phyloP scores from a whole-genome alignment of 140 eudicot genomes.

The Erigeron philadelphicus region DNA sequence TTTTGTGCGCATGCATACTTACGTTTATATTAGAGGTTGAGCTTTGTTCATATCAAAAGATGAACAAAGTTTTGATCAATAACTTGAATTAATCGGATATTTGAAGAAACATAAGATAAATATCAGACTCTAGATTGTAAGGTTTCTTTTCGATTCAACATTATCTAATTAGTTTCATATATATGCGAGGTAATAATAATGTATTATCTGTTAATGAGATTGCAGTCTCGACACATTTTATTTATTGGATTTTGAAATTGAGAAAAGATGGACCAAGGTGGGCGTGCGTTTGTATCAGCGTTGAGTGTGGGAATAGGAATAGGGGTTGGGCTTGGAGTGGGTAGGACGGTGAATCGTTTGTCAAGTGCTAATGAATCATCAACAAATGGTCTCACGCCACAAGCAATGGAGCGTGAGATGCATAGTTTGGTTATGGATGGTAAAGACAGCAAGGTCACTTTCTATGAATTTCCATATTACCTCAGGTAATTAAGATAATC shows the following conservation, averaged over 20 bases:
- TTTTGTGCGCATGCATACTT: conserved; percentile 19
- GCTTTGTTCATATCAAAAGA: conserved; percentile 9
- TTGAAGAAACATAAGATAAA: neutral
- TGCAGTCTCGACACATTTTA: neutral
- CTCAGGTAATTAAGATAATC: conserved; percentile 48
- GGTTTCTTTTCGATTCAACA: neutral
- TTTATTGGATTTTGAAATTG: conserved; percentile 25
- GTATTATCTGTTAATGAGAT: neutral
- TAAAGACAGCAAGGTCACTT: conserved; percentile 64
- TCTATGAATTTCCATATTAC: conserved; percentile 81
- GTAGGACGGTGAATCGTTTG: conserved; percentile 61
- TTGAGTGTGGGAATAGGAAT: conserved; percentile 92
- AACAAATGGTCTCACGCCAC: conserved; percentile 41
- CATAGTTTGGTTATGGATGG: conserved; percentile 57
- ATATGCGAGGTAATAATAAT: neutral
- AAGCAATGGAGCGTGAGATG: conserved; percentile 74
- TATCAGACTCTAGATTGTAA: conserved; percentile 22
- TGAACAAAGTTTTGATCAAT: neutral
- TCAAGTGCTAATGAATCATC: conserved; percentile 32
- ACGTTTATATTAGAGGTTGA: neutral
- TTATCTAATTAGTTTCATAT: neutral
- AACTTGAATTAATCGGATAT: neutral
- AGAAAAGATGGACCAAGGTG: conserved; percentile 58
- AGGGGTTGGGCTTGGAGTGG: conserved; percentile 88
- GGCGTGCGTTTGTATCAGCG: conserved; percentile 68